Evolutionary conservation across 73 alveolate species (phyloP).

Genomic region (Durusdinium trenchii): DNA sequence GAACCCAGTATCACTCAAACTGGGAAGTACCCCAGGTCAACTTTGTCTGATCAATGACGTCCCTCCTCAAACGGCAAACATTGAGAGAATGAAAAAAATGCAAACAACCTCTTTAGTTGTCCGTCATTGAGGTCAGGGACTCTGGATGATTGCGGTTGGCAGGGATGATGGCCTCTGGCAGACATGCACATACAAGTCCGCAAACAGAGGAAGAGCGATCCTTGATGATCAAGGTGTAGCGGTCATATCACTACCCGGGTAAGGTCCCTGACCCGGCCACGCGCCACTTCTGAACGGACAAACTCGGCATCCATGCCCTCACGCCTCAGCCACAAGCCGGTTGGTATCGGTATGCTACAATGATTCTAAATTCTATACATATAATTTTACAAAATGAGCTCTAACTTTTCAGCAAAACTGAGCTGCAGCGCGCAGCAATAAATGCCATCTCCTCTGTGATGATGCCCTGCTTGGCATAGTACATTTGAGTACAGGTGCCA

Average conservation of each 20-base stretch:
- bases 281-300: slow-evolving; percentile 79
- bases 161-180: slow-evolving; percentile 87
- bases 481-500: slow-evolving; percentile 90
- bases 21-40: too few species aligned
- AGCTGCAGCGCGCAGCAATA: slow-evolving; percentile 72
- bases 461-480: slow-evolving; percentile 85
- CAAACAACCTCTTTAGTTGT: neutral
- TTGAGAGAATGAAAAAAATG: too few species aligned
- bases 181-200: too few species aligned
- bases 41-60: too few species aligned
- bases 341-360: too few species aligned
- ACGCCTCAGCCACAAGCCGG: slow-evolving; percentile 69
- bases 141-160: slow-evolving; percentile 90
- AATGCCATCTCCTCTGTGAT: slow-evolving; percentile 87
- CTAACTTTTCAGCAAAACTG: neutral
- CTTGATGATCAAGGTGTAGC: neutral
- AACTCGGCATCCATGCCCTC: slow-evolving; percentile 85
- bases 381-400: too few species aligned
- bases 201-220: neutral
- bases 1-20: too few species aligned
- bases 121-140: neutral
- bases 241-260: neutral
- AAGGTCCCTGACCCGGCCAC: slow-evolving; percentile 54
- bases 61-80: too few species aligned
- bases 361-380: too few species aligned